Percentiles rank a stretch among this genome's conserved stretches.
Evolutionary conservation across 257 asterid genomes (phyloP).

Genomic region (Mentha longifolia): DNA sequence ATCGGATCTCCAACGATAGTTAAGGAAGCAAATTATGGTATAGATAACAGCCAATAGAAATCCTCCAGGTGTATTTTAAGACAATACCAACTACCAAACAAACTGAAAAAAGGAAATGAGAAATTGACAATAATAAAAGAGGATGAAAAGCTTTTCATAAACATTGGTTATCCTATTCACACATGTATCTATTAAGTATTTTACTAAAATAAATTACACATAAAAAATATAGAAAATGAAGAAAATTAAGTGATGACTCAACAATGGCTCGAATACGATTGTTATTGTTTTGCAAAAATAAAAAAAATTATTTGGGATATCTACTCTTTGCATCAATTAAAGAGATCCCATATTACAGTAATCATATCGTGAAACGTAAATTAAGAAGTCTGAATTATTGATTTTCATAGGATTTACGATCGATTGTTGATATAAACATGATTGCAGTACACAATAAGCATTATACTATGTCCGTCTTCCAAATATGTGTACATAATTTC

Average conservation of each 20-base stretch:
- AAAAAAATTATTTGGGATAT: neutral
- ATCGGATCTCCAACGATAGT: neutral
- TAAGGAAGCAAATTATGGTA: neutral
- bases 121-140: neutral
- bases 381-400: no score
- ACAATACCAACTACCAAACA: neutral
- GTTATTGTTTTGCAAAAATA: no score
- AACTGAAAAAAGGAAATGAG: neutral
- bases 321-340: neutral
- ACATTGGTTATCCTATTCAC: neutral
- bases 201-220: neutral
- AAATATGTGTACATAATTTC: no score
- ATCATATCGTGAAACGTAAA: no score
- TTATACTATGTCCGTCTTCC: no score
- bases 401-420: no score
- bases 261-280: no score
- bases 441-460: no score
- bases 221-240: neutral
- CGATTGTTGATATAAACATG: neutral
- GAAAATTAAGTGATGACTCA: no score
- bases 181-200: neutral
- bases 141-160: neutral
- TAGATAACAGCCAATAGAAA: neutral
- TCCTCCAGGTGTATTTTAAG: slow-evolving; percentile 3
- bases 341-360: no score